Conservation (phyloP, 352 stramenopile species). For the Phytophthora boehmeriae region DNA sequence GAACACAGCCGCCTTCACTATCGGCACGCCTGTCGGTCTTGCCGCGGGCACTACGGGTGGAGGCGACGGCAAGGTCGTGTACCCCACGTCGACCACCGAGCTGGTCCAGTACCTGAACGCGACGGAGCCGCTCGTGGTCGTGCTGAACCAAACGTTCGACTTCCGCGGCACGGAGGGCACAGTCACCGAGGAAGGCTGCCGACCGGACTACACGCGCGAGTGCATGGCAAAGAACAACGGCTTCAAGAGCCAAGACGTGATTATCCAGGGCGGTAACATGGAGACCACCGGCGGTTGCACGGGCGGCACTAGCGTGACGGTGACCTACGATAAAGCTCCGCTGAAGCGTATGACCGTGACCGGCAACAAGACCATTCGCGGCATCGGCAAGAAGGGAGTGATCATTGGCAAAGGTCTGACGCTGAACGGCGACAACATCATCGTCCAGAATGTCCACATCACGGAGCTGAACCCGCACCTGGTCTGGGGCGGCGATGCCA, state of each 20-base stretch:
- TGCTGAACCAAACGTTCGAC: conserved; percentile 46
- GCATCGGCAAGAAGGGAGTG: conserved; percentile 40
- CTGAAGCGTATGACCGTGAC: conserved; percentile 32
- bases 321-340: conserved; percentile 20
- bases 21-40: conserved; percentile 23
- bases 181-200: conserved; percentile 37
- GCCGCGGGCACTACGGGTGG: conserved; percentile 34
- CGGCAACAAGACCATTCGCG: conserved; percentile 48
- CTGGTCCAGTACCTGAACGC: conserved; percentile 37
- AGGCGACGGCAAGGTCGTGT: conserved; percentile 22
- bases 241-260: conserved; percentile 43
- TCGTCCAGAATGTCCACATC: conserved; percentile 55
- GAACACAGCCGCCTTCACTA: conserved; percentile 19
- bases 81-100: conserved; percentile 30
- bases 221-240: conserved; percentile 46
- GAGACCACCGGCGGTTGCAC: conserved; percentile 46
- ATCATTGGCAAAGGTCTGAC: conserved; percentile 47
- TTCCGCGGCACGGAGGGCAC: conserved; percentile 40
- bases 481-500: conserved; percentile 38
- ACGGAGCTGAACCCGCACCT: conserved; percentile 46
- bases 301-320: conserved; percentile 26
- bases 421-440: conserved; percentile 47
- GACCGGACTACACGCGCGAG: conserved; percentile 31
- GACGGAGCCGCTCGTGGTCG: conserved; percentile 29
- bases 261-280: conserved; percentile 37